Base-by-base conservation (phyloP, 176 grass and related monocot species). In the Phoenix roebelenii region DNA sequence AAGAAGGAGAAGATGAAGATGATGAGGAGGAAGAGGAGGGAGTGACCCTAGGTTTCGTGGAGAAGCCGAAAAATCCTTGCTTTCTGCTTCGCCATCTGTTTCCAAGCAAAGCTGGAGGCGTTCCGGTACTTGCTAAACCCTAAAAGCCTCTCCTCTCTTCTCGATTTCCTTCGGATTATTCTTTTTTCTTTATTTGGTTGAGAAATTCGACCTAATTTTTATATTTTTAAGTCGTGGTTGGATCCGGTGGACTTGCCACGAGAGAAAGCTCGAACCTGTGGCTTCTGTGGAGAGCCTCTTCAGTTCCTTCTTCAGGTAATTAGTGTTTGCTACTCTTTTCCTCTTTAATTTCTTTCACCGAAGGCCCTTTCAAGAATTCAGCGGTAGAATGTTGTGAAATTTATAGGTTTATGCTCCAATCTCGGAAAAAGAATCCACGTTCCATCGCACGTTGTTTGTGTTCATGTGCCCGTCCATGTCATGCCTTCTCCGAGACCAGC, bases 381-480 rank as follows among this genome's bases (percentile, higher is more conserved):
- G 10, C 35, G 2, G 35, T 44, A 9, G 35, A 12, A 44, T 12
- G 10, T 12, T 10, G 35, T 10, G 35, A 44, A 44, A 44, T 65
- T 75, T 60, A 57, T 69, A 92, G 93, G 65, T 92, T 62, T 98
- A 98, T 80, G 84, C 84, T 7, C 66, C 79, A 25, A 78, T 79
- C 30, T 52, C 70, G 20, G 79, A 54, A 15, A 83, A 88, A 50
- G 60, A 79, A 2, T 76, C 76, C n/a, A 65, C 79, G 20, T 98
- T 98, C 61, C 88, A 98, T 76, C 79, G 84, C 50, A 86, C 79
- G 2, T 39, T 98, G 20, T 85, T 88, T 51, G 29, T 92, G 62
- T 92, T 89, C 79, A 92, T 92, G 78, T 98, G 93, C 67, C 81
- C 82, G 20, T 92, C 84, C 0, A 89, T 92, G 88, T 39, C 73